Evolutionary conservation across 208 protist genomes (phyloP).

Genomic region (Angomonas deanei): DNA sequence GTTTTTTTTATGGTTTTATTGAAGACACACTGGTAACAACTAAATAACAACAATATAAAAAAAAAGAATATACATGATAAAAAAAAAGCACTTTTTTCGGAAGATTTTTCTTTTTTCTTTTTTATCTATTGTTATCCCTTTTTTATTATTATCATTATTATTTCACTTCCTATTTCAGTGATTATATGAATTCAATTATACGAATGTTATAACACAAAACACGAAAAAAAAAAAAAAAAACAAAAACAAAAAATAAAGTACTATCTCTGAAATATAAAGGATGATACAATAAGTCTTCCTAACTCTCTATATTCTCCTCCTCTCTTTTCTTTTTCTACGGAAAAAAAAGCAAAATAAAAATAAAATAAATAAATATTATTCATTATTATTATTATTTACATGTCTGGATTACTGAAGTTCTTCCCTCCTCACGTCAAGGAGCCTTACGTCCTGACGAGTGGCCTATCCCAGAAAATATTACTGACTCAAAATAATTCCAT

Average conservation of each 20-base stretch:
- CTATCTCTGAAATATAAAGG: slow-evolving; percentile 9
- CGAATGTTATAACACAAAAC: neutral
- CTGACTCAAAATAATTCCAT: slow-evolving; percentile 21
- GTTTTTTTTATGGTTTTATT: slow-evolving; percentile 14
- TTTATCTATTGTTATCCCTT: slow-evolving; percentile 13
- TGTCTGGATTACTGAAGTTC: no score
- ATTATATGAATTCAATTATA: no score
- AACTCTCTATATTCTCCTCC: neutral
- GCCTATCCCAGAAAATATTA: slow-evolving; percentile 61
- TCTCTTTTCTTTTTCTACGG: slow-evolving; percentile 9
- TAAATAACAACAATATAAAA: no score
- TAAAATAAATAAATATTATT: neutral
- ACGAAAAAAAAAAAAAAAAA: neutral
- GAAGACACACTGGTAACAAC: no score
- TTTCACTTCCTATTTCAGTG: neutral
- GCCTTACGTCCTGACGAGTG: no score
- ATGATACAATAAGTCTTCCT: slow-evolving; percentile 5
- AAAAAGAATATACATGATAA: no score
- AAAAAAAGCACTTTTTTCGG: no score
- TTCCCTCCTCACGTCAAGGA: no score
- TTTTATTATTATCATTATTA: neutral
- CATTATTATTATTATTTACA: no score
- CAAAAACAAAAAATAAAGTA: neutral
- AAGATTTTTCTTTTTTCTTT: slow-evolving; percentile 11
- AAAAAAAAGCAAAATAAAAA: slow-evolving; percentile 7